phyloP scores from a whole-genome alignment of 2,329 filamentous ascomycete genomes.

The Fusarium sp. region DNA sequence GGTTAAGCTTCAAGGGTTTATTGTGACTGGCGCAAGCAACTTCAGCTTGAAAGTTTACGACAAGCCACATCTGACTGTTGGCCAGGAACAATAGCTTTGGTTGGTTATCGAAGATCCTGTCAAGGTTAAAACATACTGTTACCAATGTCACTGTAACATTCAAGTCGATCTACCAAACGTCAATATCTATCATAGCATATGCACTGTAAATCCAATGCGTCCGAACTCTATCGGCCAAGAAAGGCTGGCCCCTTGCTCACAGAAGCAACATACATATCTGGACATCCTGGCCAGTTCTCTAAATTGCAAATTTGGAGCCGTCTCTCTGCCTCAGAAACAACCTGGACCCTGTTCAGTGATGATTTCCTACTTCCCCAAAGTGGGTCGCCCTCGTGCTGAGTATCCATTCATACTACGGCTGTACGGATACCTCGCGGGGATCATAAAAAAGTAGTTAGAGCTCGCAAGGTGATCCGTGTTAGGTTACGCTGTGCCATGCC shows the following conservation, averaged over 20 bases:
- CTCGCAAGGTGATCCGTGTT: conserved; percentile 1
- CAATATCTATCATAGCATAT: conserved; percentile 10
- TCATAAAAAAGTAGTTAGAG: background rate
- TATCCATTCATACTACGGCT: background rate
- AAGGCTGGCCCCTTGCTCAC: conserved; percentile 10
- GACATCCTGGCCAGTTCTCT: conserved; percentile 13
- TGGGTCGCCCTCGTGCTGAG: conserved; percentile 2
- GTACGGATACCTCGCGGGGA: background rate
- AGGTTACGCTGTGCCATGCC: background rate
- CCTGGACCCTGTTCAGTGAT: conserved; percentile 24
- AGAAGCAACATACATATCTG: conserved; percentile 10
- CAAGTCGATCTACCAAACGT: conserved; percentile 20
- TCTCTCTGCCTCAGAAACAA: conserved; percentile 7
- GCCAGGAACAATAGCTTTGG: background rate
- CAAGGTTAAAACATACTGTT: background rate
- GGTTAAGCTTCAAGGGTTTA: background rate
- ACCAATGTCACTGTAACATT: conserved; percentile 24
- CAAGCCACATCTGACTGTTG: background rate
- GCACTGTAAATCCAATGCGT: conserved; percentile 21
- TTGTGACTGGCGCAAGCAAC: conserved; percentile 3
- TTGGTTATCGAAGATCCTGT: conserved; percentile 2
- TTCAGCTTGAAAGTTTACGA: background rate
- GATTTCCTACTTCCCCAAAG: conserved; percentile 6
- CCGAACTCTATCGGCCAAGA: conserved; percentile 35
- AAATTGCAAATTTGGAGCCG: conserved; percentile 18